These are phyloP conservation scores for Daldinia caldariorum DNA, from an alignment of 495 filamentous ascomycete species.

Conservation along the genomic window DNA sequence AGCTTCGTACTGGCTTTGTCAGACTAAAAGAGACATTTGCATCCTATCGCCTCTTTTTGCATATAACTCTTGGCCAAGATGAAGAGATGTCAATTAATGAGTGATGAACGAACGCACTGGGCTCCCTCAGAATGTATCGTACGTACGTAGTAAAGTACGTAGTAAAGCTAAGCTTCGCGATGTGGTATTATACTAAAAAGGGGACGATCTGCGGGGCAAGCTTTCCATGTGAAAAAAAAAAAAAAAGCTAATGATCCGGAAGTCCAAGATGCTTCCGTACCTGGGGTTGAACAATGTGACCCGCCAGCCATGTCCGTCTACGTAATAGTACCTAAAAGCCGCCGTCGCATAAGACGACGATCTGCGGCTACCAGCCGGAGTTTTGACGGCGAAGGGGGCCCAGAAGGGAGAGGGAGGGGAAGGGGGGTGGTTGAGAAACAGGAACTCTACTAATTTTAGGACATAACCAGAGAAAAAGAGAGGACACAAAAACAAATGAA, in stretches of 20 bases:
- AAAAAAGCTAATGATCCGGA: constrained; percentile 5
- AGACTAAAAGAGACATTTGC: constrained; percentile 12
- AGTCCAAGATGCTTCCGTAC: constrained; percentile 14
- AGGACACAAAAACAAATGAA: constrained; percentile 8
- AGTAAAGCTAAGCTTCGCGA: background rate
- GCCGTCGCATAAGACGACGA: constrained; percentile 20
- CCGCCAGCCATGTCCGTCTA: constrained; percentile 25
- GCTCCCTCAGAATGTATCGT: background rate
- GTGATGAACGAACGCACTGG: background rate
- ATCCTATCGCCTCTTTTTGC: background rate
- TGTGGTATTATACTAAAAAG: constrained; percentile 29
- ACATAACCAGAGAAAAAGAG: background rate
- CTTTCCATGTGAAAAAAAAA: constrained; percentile 16
- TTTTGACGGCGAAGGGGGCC: constrained; percentile 5
- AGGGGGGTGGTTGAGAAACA: constrained; percentile 3
- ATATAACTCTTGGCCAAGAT: background rate
- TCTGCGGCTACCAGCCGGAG: constrained; percentile 19
- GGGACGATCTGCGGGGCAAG: constrained; percentile 34
- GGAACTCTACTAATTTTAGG: constrained; percentile 33
- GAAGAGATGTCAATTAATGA: background rate
- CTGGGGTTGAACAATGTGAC: constrained; percentile 29
- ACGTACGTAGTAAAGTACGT: constrained; percentile 7
- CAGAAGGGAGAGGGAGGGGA: background rate
- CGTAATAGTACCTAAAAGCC: constrained; percentile 24
- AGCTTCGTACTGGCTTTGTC: constrained; percentile 23